Evolutionary conservation across 768 basidiomycete species (phyloP).

Genomic region (Tephrocybe sp.): DNA sequence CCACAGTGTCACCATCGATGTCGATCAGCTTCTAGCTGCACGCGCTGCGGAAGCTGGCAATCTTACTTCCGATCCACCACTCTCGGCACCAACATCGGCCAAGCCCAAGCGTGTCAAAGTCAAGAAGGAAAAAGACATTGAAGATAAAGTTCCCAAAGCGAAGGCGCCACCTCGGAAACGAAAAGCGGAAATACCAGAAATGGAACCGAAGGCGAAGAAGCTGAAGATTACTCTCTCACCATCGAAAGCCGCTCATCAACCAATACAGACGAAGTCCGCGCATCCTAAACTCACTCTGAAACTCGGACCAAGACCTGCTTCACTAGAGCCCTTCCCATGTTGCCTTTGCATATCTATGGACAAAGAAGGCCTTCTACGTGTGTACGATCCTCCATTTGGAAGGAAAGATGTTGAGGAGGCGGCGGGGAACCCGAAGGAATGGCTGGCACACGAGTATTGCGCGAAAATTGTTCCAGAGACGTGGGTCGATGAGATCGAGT

Average conservation of each 20-base stretch:
- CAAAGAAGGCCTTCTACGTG: constrained; percentile 54
- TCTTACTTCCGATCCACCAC: constrained; percentile 8
- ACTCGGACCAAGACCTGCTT: constrained; percentile 59
- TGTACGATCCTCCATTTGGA: constrained; percentile 63
- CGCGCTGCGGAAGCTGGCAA: constrained; percentile 47
- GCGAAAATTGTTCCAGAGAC: constrained; percentile 86
- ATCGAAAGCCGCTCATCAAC: constrained; percentile 22
- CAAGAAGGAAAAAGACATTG: constrained; percentile 25
- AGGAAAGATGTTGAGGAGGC: constrained; percentile 52
- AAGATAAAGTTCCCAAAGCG: constrained; percentile 30
- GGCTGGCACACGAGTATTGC: constrained; percentile 81
- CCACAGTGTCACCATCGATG: constrained; percentile 85
- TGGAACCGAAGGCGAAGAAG: constrained; percentile 46
- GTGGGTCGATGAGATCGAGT: constrained; percentile 76
- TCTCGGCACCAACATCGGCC: background rate
- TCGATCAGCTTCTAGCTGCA: constrained; percentile 78
- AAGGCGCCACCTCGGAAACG: constrained; percentile 37
- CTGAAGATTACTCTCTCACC: constrained; percentile 37
- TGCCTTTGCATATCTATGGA: constrained; percentile 62
- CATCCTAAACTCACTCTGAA: constrained; percentile 56
- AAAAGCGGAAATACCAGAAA: constrained; percentile 35
- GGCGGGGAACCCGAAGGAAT: constrained; percentile 43
- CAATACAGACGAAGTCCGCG: constrained; percentile 11
- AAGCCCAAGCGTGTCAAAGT: constrained; percentile 19
- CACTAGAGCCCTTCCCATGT: constrained; percentile 58